phyloP scores from a whole-genome alignment of 1,284 basidiomycete species.

The Pseudozyma pruni region DNA sequence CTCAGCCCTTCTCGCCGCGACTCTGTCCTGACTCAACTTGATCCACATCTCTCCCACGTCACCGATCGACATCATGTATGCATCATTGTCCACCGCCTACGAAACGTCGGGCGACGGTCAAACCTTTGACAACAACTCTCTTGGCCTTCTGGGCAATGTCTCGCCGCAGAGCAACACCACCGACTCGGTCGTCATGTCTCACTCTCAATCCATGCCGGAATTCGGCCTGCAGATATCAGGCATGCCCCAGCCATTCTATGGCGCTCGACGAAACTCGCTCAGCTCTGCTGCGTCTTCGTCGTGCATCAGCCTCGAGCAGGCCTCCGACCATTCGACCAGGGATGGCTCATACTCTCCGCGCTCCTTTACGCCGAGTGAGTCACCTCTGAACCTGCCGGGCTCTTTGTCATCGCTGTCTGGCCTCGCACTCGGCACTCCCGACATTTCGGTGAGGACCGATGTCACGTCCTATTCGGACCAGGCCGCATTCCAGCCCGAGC shows the following conservation, averaged over 20 bases:
- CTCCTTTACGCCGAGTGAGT: constrained; percentile 42
- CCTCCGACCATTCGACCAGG: constrained; percentile 23
- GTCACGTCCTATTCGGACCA: constrained; percentile 19
- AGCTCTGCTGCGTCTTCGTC: constrained; percentile 46
- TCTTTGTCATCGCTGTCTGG: constrained; percentile 44
- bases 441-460: constrained; percentile 20
- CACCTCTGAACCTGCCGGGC: constrained; percentile 41
- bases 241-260: constrained; percentile 14
- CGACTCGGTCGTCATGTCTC: constrained; percentile 35
- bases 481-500: constrained; percentile 30
- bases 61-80: constrained; percentile 23
- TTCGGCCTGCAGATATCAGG: constrained; percentile 16
- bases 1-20: too few relatives aligned
- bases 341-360: constrained; percentile 42
- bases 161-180: constrained; percentile 18
- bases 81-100: constrained; percentile 12
- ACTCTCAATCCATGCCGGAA: constrained; percentile 37
- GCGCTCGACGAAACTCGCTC: constrained; percentile 33
- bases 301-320: constrained; percentile 28
- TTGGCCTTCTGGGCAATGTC: constrained; percentile 41
- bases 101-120: constrained; percentile 4
- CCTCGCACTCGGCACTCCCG: constrained; percentile 42
- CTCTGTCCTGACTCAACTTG: background rate
- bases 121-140: constrained; percentile 27
- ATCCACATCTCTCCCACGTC: background rate